phyloP scores from a whole-genome alignment of 2,329 filamentous ascomycete species.

The Ophiosphaerella narmari region DNA sequence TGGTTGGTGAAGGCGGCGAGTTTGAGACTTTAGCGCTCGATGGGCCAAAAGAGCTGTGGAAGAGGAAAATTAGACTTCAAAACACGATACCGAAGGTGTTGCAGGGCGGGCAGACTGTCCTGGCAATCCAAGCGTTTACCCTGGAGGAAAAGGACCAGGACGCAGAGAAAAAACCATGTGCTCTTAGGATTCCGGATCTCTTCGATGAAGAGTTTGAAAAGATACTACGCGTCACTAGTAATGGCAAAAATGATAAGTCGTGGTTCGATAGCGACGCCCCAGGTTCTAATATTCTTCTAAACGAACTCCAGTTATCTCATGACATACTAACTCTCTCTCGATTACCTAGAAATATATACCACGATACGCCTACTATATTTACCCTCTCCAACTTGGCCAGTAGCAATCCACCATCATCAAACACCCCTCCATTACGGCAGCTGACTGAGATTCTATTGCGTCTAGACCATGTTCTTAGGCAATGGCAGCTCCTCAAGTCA shows the following conservation, averaged over 20 bases:
- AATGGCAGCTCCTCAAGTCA: conserved; percentile 27
- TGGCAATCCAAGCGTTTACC: conserved; percentile 64
- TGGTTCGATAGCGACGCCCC: neutral
- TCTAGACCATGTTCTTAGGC: conserved; percentile 34
- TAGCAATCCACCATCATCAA: conserved; percentile 4
- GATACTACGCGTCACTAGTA: conserved; percentile 33
- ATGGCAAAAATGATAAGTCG: conserved; percentile 4
- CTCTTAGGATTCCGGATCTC: conserved; percentile 64
- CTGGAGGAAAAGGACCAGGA: conserved; percentile 54
- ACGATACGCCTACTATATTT: conserved; percentile 50
- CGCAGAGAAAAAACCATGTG: conserved; percentile 18
- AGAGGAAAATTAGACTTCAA: conserved; percentile 67
- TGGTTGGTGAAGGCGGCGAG: conserved; percentile 91
- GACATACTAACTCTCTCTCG: conserved; percentile 4
- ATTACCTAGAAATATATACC: conserved; percentile 17
- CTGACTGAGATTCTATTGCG: conserved; percentile 47
- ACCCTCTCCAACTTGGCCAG: conserved; percentile 49
- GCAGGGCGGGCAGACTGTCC: conserved; percentile 77
- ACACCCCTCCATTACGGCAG: conserved; percentile 31
- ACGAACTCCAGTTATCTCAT: neutral
- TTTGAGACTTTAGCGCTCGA: conserved; percentile 91
- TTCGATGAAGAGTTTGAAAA: conserved; percentile 67
- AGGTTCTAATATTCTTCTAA: conserved; percentile 2
- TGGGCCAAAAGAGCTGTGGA: conserved; percentile 76
- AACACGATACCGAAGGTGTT: conserved; percentile 62